Percentiles rank a stretch among this genome's conserved stretches.
These are phyloP conservation scores for Nematocida ausubeli DNA, from an alignment of 371 early-diverging fungal genomes.

Conservation along the genomic window DNA sequence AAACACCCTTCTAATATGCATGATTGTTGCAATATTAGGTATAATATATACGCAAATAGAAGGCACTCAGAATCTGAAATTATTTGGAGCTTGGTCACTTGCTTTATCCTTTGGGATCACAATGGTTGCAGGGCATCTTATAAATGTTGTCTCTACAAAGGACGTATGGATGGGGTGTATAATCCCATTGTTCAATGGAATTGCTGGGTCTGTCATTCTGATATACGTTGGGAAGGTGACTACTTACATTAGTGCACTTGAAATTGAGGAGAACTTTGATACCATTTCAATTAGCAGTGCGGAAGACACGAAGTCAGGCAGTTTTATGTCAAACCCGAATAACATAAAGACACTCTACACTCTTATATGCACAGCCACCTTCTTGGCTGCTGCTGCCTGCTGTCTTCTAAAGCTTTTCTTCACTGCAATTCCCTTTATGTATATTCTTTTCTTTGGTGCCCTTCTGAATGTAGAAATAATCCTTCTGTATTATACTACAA, in stretches of 20 bases:
- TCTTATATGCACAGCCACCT: neutral
- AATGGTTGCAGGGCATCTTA: constrained; percentile 18
- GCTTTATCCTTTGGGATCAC: constrained; percentile 18
- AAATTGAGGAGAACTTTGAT: neutral
- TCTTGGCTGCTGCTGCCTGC: constrained; percentile 6
- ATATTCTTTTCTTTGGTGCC: constrained; percentile 9
- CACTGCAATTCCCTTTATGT: neutral
- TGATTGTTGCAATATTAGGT: neutral
- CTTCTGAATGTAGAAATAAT: constrained; percentile 28
- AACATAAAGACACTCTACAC: constrained; percentile 17
- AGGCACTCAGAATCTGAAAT: neutral
- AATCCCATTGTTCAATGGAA: constrained; percentile 48
- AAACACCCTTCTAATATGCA: constrained; percentile 7
- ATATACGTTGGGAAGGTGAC: constrained; percentile 45
- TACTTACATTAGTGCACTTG: neutral
- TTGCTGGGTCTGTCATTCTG: constrained; percentile 32
- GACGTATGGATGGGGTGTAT: constrained; percentile 26
- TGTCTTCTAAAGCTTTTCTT: constrained; percentile 6
- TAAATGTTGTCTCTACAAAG: constrained; percentile 2
- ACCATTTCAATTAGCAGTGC: constrained; percentile 3
- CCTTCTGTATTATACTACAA: constrained; percentile 20
- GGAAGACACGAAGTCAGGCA: neutral
- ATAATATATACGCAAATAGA: neutral
- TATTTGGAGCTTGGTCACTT: constrained; percentile 43
- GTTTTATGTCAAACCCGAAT: constrained; percentile 9